Evolutionary conservation across 768 basidiomycete genomes (phyloP).

Genomic region (Vararia minispora): DNA sequence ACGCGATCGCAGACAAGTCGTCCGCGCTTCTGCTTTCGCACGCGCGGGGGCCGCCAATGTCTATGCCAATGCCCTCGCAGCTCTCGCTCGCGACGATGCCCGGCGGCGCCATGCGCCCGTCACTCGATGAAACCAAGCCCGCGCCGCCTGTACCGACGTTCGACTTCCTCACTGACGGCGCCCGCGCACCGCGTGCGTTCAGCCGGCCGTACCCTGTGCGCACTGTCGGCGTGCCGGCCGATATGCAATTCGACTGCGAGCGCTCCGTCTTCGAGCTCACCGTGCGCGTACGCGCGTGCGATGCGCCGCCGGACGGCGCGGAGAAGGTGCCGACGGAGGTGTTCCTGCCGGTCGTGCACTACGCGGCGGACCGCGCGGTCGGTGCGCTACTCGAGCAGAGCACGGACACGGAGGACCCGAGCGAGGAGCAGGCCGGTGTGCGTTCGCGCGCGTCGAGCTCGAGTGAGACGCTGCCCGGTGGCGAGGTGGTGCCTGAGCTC

Average conservation of each 20-base stretch:
- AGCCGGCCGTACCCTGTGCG: conserved; percentile 73
- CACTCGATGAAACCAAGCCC: conserved; percentile 16
- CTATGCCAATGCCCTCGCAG: conserved; percentile 21
- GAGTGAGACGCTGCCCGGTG: conserved; percentile 12
- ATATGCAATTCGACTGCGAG: conserved; percentile 67
- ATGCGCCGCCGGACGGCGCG: conserved; percentile 25
- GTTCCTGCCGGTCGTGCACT: conserved; percentile 86
- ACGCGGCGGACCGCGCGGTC: conserved; percentile 35
- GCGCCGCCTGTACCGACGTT: conserved; percentile 40
- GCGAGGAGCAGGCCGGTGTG: neutral
- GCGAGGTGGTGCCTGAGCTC: conserved; percentile 19
- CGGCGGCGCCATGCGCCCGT: too few species aligned
- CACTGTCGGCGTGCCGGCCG: conserved; percentile 53
- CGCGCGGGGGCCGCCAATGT: conserved; percentile 12
- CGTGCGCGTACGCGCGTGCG: conserved; percentile 51
- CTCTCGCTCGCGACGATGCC: conserved; percentile 27
- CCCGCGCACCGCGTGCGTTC: conserved; percentile 78
- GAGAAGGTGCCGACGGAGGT: conserved; percentile 53
- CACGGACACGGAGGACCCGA: conserved; percentile 4
- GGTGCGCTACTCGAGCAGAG: conserved; percentile 8
- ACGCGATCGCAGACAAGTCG: conserved; percentile 23
- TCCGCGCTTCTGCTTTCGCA: conserved; percentile 28
- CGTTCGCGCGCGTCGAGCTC: conserved; percentile 7
- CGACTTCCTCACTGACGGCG: conserved; percentile 74
- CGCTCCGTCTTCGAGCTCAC: conserved; percentile 61